These are phyloP conservation scores for Asparagopsis taxiformis DNA, from an alignment of 31 red algal genomes.

Conservation along the genomic window DNA sequence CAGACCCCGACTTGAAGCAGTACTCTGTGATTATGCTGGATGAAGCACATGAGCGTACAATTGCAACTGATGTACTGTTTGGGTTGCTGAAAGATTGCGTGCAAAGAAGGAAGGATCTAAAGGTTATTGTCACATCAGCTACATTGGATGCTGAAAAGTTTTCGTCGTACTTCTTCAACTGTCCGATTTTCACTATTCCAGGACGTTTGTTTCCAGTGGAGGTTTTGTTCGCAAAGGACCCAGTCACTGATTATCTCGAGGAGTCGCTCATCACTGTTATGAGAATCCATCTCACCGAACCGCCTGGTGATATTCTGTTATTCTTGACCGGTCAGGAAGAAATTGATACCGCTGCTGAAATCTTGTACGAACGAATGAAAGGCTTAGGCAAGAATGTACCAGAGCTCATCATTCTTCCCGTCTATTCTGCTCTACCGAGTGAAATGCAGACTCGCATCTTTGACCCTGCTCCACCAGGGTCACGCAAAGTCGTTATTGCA, in stretches of 20 bases:
- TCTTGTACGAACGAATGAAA: slow-evolving; percentile 74
- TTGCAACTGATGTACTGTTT: slow-evolving; percentile 94
- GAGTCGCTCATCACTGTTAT: slow-evolving; percentile 81
- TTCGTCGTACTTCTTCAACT: slow-evolving; percentile 84
- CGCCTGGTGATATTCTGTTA: slow-evolving; percentile 90
- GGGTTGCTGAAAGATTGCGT: slow-evolving; percentile 74
- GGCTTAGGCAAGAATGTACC: slow-evolving; percentile 55
- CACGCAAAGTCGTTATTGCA: slow-evolving; percentile 85
- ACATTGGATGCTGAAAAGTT: slow-evolving; percentile 97
- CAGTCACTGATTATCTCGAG: slow-evolving; percentile 85
- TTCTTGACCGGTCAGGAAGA: slow-evolving; percentile 97
- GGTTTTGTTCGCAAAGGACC: slow-evolving; percentile 70
- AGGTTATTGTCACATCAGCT: slow-evolving; percentile 90
- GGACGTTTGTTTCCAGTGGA: slow-evolving; percentile 91
- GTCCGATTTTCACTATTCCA: slow-evolving; percentile 86
- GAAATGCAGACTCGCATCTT: slow-evolving; percentile 89
- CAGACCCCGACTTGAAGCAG: slow-evolving; percentile 65
- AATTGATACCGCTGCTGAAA: slow-evolving; percentile 83
- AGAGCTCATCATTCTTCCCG: slow-evolving; percentile 76
- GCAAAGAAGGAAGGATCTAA: slow-evolving; percentile 68
- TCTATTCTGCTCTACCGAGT: slow-evolving; percentile 88
- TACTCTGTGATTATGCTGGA: slow-evolving; percentile 96
- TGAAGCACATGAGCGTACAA: slow-evolving; percentile 96
- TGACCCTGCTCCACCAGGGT: slow-evolving; percentile 81
- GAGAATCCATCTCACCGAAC: slow-evolving; percentile 85